These are phyloP conservation scores for Silene coronaria DNA, from an alignment of 179 eudicot species.

Conservation along the genomic window DNA sequence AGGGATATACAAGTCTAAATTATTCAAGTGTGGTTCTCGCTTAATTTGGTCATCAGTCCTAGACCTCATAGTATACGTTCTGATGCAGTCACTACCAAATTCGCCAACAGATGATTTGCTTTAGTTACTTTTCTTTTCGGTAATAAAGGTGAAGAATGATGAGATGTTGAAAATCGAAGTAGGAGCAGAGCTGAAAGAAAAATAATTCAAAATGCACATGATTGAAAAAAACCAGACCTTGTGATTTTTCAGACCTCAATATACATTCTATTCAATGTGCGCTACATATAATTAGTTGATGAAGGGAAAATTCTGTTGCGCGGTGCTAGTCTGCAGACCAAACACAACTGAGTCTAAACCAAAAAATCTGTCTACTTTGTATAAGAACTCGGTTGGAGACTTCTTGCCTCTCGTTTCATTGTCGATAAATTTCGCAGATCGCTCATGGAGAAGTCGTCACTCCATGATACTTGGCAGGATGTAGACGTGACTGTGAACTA, in stretches of 20 bases:
- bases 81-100: no score
- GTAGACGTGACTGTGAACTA: background rate
- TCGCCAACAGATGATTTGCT: no score
- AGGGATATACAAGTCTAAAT: no score
- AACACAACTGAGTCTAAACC: background rate
- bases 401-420: background rate
- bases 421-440: background rate
- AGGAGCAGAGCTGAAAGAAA: background rate
- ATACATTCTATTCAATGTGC: background rate
- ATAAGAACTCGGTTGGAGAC: background rate
- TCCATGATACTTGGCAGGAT: slow-evolving; percentile 4
- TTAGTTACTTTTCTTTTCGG: no score
- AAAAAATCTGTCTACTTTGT: slow-evolving; percentile 2
- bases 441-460: background rate
- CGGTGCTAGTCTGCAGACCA: background rate
- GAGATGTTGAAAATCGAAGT: no score
- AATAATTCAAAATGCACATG: background rate
- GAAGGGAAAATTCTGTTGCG: background rate
- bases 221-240: background rate
- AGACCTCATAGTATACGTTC: no score
- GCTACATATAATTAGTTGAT: background rate
- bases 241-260: background rate
- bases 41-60: no score
- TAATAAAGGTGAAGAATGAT: no score
- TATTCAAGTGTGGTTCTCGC: no score